phyloP scores from a whole-genome alignment of 116 monocot species.

The Iris pallida region DNA sequence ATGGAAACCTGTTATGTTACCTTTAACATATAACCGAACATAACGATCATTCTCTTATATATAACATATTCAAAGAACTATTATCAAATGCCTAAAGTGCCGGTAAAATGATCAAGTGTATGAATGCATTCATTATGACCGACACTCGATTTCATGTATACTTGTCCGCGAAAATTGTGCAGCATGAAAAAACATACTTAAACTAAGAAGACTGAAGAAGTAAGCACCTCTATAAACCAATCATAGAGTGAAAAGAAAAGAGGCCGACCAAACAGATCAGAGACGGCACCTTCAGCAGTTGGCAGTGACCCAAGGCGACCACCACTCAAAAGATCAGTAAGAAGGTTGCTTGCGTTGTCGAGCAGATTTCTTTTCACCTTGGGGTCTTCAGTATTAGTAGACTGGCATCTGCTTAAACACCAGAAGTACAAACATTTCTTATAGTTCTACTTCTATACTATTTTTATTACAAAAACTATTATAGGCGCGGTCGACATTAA shows the following conservation, averaged over 20 bases:
- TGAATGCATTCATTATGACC: too few relatives aligned
- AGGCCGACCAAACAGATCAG: conserved; percentile 87
- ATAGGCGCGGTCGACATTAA: too few relatives aligned
- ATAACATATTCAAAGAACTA: too few relatives aligned
- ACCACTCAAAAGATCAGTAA: conserved; percentile 86
- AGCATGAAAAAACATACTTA: neutral
- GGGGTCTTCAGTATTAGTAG: conserved; percentile 55
- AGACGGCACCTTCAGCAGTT: conserved; percentile 90
- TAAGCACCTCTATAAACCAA: conserved; percentile 93
- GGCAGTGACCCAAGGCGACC: conserved; percentile 81
- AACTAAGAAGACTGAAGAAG: conserved; percentile 12
- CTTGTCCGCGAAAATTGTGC: neutral
- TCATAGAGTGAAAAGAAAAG: conserved; percentile 98
- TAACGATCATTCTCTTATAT: too few relatives aligned
- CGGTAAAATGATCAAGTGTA: too few relatives aligned
- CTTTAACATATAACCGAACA: too few relatives aligned
- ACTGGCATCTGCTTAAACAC: conserved; percentile 63
- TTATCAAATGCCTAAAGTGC: too few relatives aligned
- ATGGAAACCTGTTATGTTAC: too few relatives aligned
- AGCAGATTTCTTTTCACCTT: conserved; percentile 69
- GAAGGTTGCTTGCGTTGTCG: conserved; percentile 98
- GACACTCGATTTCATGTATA: too few relatives aligned
- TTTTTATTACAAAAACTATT: neutral
- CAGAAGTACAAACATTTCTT: neutral
- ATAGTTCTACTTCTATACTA: too few relatives aligned